Base-by-base conservation (phyloP, 495 filamentous ascomycete genomes). In the Aspergillus nidulans region DNA sequence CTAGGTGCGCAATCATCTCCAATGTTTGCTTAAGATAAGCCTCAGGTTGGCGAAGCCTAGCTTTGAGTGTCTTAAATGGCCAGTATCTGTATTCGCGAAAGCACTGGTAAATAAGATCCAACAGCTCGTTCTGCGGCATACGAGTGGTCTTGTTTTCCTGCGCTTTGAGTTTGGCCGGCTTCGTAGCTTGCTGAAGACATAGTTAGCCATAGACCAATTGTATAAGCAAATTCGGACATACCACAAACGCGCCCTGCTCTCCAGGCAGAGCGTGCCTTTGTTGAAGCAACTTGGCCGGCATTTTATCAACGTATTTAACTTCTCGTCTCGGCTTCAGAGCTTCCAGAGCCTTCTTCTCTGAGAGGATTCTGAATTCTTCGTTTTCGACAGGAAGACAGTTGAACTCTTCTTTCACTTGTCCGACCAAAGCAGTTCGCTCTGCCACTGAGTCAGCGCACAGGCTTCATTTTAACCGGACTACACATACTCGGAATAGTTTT, bases 1-100 rank as follows among this genome's bases (percentile, higher is more conserved):
- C 84, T 43, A 96, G 71, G 13, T 85, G 79, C 1, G 91, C 95
- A 52, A 97, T 81, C 67, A 89, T 81, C 53, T 91, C 87, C 55
- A 98, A 68, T 1, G 83, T 86, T 68, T 95, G 82, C 56, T 91
- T 91, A 45, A 98, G 83, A 67, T 91, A 98, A 4, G 87, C 85
- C 66, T 98, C 94, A 0, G 94, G 94, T 73, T 98, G 94, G 47
- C 81, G 75, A 28, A 92, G 78, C 57, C 75, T 69, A 19, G 78
- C 73, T 56, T 88, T 87, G 59, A 98, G 81, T 0, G 82, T 81
- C 62, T 88, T 91, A 75, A 97, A 86, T 16, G 87, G 81, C 92
- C 92, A 97, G 70, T 91, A 97, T 49, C 81, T 82, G 76, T 87
- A 95, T 48, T 84, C 70, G 28, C 84, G 80, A 81, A 97, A 98